Base-by-base conservation (phyloP, 2,329 filamentous ascomycete species). In the Talaromyces amestolkiae region DNA sequence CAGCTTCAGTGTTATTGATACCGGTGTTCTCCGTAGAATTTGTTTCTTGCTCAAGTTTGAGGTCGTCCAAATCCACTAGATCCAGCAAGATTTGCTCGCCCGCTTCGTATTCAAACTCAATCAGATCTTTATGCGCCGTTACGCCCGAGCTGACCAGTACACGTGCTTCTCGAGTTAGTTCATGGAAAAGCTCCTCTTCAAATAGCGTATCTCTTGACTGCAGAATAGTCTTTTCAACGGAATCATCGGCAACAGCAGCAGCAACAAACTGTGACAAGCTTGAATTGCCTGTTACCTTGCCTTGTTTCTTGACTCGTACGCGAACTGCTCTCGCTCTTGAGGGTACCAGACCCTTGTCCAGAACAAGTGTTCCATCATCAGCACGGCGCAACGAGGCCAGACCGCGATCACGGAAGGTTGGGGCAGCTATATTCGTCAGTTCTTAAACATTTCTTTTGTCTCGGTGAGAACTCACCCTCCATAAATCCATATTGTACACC, bases 401-500 rank as follows among this genome's bases (percentile, higher is more conserved):
- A n/a, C 93, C 93, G 35, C 88, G 89, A 68, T 89, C 79, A 80
- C 83, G 83, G 72, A 88, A 89, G 47, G 83, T 81, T 13, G 81
- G 79, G 17, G 82, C 81, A 59, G 86, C 85, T 83, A 56, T 13
- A 7, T 6, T 31, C n/a, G 47, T 35, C 11, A 58, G 56, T 45
- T 10, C 1, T 31, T 31, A 31, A 10, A 37, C 13, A 37, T 13
- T 37, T 37, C 7, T 31, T 31, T 31, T 31, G 27, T 31, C 27
- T 8, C 5, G 6, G 27, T 31, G 27, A 31, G 27, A 31, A 31
- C 27, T 8, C 8, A 37, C 85, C 85, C 81, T 97, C 94, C 13
- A 90, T 85, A 73, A 96, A 96, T 8, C 94, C 95, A 77, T 94
- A 97, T 68, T 91, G 88, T 41, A 98, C 94, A 22, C 90, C 93